Conservation (phyloP, 1,139 yeast genomes). For the Yamadazyma spencermartinsiae region DNA sequence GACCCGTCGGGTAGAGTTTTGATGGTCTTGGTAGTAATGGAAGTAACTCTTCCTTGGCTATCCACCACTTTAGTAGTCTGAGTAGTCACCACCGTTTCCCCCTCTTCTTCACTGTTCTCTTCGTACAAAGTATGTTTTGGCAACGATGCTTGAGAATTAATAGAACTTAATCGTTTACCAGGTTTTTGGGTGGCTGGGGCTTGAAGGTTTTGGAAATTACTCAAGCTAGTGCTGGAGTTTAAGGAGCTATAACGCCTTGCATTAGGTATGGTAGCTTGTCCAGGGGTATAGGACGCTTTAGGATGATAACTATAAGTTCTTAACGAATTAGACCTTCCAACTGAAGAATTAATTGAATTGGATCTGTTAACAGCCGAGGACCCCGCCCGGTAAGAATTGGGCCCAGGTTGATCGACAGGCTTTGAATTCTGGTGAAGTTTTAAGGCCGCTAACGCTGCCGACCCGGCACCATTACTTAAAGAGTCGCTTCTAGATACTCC, state of each 20-base stretch:
- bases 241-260: conserved; percentile 24
- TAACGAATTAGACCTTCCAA: conserved; percentile 31
- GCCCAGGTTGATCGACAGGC: conserved; percentile 8
- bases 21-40: conserved; percentile 45
- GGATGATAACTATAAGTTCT: conserved; percentile 43
- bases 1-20: conserved; percentile 47
- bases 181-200: neutral
- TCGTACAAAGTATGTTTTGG: conserved; percentile 9
- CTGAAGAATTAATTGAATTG: conserved; percentile 2
- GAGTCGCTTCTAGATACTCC: conserved; percentile 16
- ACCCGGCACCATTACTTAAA: conserved; percentile 36
- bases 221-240: conserved; percentile 9
- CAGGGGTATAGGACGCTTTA: conserved; percentile 39
- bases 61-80: conserved; percentile 49
- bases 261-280: conserved; percentile 22
- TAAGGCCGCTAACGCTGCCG: conserved; percentile 48
- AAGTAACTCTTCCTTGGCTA: conserved; percentile 41
- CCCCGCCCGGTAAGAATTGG: no score
- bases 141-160: conserved; percentile 10
- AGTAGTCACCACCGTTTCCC: conserved; percentile 36
- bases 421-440: conserved; percentile 29
- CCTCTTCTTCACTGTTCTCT: conserved; percentile 22
- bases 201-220: conserved; percentile 7
- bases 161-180: conserved; percentile 10
- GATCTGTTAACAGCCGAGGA: conserved; percentile 1